phyloP scores from a whole-genome alignment of 2,329 filamentous ascomycete genomes.

The Penicillium brasilianum region DNA sequence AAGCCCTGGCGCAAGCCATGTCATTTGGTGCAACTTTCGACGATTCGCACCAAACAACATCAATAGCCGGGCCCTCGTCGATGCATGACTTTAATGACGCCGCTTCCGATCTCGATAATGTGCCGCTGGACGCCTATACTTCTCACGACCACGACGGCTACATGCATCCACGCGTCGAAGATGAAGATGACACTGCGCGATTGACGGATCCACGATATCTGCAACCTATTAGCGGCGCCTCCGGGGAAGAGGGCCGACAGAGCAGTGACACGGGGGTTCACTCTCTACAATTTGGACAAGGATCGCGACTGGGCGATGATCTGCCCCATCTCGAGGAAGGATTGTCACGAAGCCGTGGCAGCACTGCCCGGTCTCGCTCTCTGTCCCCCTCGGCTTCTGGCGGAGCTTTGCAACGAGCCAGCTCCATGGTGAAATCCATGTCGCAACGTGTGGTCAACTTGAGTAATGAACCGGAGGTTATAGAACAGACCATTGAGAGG shows the following conservation, averaged over 20 bases:
- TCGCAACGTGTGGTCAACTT: conserved; percentile 98
- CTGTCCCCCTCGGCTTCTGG: conserved; percentile 67
- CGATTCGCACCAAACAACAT: conserved; percentile 25
- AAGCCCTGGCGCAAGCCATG: conserved; percentile 51
- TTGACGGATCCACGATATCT: conserved; percentile 62
- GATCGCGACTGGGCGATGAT: conserved; percentile 65
- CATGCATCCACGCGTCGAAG: conserved; percentile 57
- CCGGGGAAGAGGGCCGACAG: conserved; percentile 48
- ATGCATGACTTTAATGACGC: conserved; percentile 34
- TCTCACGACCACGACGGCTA: conserved; percentile 58
- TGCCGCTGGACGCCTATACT: conserved; percentile 37
- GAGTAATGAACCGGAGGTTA: conserved; percentile 85
- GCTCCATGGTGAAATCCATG: conserved; percentile 81
- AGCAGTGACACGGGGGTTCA: conserved; percentile 59
- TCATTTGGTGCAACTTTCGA: conserved; percentile 50
- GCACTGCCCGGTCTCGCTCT: conserved; percentile 54
- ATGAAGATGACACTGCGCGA: conserved; percentile 60
- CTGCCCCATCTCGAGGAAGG: conserved; percentile 63
- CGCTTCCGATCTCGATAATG: conserved; percentile 36
- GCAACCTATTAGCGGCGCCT: conserved; percentile 61
- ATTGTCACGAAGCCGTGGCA: conserved; percentile 60
- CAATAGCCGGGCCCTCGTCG: conserved; percentile 19
- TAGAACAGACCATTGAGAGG: conserved; percentile 72
- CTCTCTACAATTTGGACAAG: conserved; percentile 59
- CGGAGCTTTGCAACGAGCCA: conserved; percentile 68